A percentile compares a stretch with the other conserved stretches of the same genome.
Evolutionary conservation across 176 grass and related monocot genomes (phyloP).

Genomic region (Carex scoparia): DNA sequence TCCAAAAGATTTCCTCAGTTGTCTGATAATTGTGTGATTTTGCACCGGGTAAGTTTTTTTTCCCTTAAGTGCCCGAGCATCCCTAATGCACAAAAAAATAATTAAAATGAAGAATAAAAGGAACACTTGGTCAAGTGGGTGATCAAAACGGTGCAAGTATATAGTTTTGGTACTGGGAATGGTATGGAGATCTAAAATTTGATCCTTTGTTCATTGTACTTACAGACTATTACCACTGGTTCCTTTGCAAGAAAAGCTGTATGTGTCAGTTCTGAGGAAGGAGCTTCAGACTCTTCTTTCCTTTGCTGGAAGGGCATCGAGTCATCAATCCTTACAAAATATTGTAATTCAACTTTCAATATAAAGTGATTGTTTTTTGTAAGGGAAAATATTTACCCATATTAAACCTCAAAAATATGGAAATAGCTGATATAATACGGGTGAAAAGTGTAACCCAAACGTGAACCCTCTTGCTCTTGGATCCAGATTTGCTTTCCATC

Average conservation of each 20-base stretch:
- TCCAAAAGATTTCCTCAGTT: not conserved
- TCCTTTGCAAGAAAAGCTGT: slow-evolving; percentile 80
- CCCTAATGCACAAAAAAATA: not conserved
- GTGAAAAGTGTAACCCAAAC: not conserved
- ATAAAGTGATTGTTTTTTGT: not conserved
- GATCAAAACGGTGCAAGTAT: too few species aligned
- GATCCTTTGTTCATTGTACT: not conserved
- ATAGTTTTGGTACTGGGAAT: not conserved
- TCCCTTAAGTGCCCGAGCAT: not conserved
- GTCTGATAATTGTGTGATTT: not conserved
- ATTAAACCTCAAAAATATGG: not conserved
- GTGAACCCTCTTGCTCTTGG: not conserved
- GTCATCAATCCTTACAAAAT: slow-evolving; percentile 79
- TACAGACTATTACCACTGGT: slow-evolving; percentile 75
- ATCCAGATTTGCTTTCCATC: not conserved
- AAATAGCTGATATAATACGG: not conserved
- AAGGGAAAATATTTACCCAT: not conserved
- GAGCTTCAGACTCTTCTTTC: slow-evolving; percentile 90
- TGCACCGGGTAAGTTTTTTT: not conserved
- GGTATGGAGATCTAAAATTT: not conserved
- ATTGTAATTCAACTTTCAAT: slow-evolving; percentile 52
- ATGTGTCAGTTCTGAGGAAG: slow-evolving; percentile 71
- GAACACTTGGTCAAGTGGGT: not conserved
- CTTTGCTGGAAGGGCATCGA: slow-evolving; percentile 52
- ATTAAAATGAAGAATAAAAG: not conserved